Conservation (phyloP, 2,329 filamentous ascomycete species). For the Penicillium sp. region DNA sequence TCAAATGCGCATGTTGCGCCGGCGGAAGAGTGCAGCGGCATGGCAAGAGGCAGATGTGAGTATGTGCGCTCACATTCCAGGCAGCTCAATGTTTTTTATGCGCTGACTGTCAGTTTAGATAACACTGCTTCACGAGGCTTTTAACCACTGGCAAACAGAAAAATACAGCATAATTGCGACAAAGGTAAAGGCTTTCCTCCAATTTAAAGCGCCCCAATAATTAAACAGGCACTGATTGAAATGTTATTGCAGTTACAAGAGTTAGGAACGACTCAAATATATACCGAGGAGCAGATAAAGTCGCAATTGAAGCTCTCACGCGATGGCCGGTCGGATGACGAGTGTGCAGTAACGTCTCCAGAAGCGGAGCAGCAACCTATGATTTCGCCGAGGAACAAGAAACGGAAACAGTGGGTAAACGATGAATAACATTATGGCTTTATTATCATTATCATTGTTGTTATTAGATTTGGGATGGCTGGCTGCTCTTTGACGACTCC, state of each 20-base stretch:
- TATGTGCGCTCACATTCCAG: conserved; percentile 23
- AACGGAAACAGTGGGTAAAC: neutral
- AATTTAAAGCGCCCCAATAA: neutral
- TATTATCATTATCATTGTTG: neutral
- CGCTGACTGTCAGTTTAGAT: conserved; percentile 21
- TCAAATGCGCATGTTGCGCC: conserved; percentile 40
- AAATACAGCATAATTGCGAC: conserved; percentile 37
- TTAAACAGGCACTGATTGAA: conserved; percentile 19
- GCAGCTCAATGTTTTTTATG: neutral
- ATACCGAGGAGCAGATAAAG: conserved; percentile 35
- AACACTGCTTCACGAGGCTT: conserved; percentile 32
- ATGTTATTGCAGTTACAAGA: conserved; percentile 25
- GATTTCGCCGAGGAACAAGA: neutral
- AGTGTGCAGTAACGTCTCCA: neutral
- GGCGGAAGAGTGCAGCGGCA: conserved; percentile 31
- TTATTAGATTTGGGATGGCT: neutral
- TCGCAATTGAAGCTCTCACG: conserved; percentile 22
- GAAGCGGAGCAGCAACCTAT: neutral
- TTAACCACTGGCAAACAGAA: conserved; percentile 35
- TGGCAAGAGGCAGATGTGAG: conserved; percentile 45
- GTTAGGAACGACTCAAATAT: conserved; percentile 29
- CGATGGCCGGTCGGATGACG: conserved; percentile 4
- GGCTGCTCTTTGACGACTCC: neutral
- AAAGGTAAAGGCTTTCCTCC: conserved; percentile 29
- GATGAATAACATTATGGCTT: neutral